phyloP scores from a whole-genome alignment of 768 basidiomycete genomes.

The Polyporus arcularius region DNA sequence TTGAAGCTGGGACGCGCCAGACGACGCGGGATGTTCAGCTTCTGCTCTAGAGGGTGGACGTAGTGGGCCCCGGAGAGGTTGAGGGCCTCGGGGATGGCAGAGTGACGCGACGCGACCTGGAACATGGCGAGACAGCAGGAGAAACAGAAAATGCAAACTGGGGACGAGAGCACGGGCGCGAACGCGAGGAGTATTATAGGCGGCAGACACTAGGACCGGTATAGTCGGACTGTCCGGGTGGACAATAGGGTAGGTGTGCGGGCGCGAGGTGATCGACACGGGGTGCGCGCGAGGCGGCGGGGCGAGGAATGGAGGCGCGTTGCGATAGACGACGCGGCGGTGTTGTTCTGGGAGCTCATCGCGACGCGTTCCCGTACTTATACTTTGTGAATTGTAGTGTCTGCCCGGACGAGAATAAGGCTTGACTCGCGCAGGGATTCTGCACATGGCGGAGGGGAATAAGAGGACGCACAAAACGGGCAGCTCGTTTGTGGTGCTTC shows the following conservation, averaged over 20 bases:
- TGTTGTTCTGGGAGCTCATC: not conserved
- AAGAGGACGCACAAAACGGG: conserved; percentile 32
- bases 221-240: conserved; percentile 9
- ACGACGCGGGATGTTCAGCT: conserved; percentile 74
- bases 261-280: conserved; percentile 22
- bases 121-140: conserved; percentile 25
- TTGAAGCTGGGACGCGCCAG: conserved; percentile 65
- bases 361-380: conserved; percentile 17
- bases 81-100: conserved; percentile 22
- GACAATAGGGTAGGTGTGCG: conserved; percentile 19
- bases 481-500: conserved; percentile 26
- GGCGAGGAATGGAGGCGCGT: conserved; percentile 3
- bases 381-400: conserved; percentile 7
- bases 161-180: not conserved
- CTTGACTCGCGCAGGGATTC: not conserved
- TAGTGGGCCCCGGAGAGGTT: conserved; percentile 25
- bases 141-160: not conserved
- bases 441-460: conserved; percentile 27
- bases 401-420: conserved; percentile 26
- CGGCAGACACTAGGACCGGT: conserved; percentile 18
- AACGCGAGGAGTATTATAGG: conserved; percentile 3
- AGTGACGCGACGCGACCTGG: conserved; percentile 31
- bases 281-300: conserved; percentile 18
- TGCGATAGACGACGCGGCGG: not conserved
- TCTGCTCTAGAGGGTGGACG: conserved; percentile 19